phyloP scores from a whole-genome alignment of 78 protist species.

The Dictyostelium capitatum region DNA sequence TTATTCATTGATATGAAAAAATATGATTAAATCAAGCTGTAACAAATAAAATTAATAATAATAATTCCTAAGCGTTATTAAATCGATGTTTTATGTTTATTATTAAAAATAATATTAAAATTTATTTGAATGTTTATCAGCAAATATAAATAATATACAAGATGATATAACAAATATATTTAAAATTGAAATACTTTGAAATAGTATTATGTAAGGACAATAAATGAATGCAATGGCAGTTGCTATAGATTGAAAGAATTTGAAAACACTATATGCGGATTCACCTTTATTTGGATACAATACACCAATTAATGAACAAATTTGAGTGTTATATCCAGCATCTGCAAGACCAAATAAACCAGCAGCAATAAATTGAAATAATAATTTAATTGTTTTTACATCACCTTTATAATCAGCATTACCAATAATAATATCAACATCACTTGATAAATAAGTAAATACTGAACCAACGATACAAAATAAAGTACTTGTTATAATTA shows the following conservation, averaged over 20 bases:
- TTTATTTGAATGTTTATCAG: background rate
- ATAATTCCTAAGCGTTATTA: too few relatives aligned
- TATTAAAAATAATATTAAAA: too few relatives aligned
- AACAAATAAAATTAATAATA: too few relatives aligned
- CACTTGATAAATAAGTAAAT: too few relatives aligned
- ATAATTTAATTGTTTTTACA: background rate
- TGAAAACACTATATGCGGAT: conserved; percentile 47
- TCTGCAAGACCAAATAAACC: conserved; percentile 51
- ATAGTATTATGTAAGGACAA: background rate
- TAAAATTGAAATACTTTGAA: background rate
- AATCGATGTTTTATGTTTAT: too few relatives aligned
- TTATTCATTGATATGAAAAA: too few relatives aligned
- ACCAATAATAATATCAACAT: conserved; percentile 1
- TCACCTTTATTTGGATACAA: conserved; percentile 39
- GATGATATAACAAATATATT: conserved; percentile 39
- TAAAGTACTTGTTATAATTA: conserved; percentile 2
- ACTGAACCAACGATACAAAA: too few relatives aligned
- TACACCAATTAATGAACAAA: conserved; percentile 27
- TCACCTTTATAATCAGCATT: too few relatives aligned
- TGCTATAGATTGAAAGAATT: conserved; percentile 58
- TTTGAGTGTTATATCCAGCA: conserved; percentile 56
- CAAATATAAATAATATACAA: conserved; percentile 35
- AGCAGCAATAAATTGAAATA: conserved; percentile 11
- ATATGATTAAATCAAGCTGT: too few relatives aligned
- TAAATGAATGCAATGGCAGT: conserved; percentile 48